A percentile compares a stretch with the other conserved stretches of the same genome.
phyloP scores from a whole-genome alignment of 352 stramenopile species.

The Phytophthora boehmeriae region DNA sequence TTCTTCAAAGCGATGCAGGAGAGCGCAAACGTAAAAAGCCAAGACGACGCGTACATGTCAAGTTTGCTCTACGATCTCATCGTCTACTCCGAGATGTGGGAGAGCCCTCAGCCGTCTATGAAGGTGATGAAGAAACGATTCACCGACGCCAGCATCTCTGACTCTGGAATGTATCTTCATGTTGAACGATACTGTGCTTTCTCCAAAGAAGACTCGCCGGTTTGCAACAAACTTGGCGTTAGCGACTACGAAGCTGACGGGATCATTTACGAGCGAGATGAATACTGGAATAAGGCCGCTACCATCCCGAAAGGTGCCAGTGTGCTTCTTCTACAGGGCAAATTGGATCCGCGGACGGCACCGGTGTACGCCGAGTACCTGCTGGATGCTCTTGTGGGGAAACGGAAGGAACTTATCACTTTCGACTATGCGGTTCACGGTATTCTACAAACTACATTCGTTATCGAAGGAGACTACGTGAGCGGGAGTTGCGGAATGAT shows the following conservation, averaged over 20 bases:
- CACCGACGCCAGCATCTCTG: slow-evolving; percentile 13
- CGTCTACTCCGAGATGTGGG: slow-evolving; percentile 53
- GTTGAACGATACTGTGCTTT: slow-evolving; percentile 52
- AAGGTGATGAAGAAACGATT: slow-evolving; percentile 18
- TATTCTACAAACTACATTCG: neutral
- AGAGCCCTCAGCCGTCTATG: slow-evolving; percentile 28
- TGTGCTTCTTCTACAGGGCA: slow-evolving; percentile 43
- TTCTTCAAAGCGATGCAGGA: slow-evolving; percentile 14
- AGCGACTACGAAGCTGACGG: neutral
- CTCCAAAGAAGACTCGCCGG: slow-evolving; percentile 33
- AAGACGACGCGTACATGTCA: slow-evolving; percentile 31
- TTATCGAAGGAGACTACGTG: too few relatives aligned
- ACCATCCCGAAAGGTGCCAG: slow-evolving; percentile 32
- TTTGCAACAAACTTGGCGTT: slow-evolving; percentile 1
- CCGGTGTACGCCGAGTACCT: slow-evolving; percentile 46
- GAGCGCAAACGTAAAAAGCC: neutral
- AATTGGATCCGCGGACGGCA: slow-evolving; percentile 42
- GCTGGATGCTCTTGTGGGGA: slow-evolving; percentile 21
- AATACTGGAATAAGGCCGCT: slow-evolving; percentile 47
- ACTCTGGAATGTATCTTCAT: slow-evolving; percentile 4
- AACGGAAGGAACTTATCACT: slow-evolving; percentile 37
- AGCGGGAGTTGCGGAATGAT: too few relatives aligned
- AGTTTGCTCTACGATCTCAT: slow-evolving; percentile 49
- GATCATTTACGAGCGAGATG: slow-evolving; percentile 39
- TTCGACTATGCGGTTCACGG: slow-evolving; percentile 42